Percentiles rank a stretch among this genome's conserved stretches.
phyloP scores from a whole-genome alignment of 768 basidiomycete species.

The Tricholoma sp. region DNA sequence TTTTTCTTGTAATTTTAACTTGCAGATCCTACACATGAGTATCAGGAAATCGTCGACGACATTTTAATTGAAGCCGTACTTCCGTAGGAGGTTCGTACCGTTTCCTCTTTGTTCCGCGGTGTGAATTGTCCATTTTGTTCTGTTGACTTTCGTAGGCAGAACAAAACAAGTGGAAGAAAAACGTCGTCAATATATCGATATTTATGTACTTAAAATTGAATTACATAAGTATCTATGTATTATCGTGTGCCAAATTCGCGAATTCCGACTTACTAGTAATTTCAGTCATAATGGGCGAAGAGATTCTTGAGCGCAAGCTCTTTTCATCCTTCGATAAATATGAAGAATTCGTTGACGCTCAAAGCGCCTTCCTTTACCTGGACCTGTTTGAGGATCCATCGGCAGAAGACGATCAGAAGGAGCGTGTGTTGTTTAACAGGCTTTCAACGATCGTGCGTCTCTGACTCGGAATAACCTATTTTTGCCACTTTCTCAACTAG shows the following conservation, averaged over 20 bases:
- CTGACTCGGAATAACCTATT: background rate
- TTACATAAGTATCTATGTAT: too few species aligned
- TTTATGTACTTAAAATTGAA: too few species aligned
- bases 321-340: constrained; percentile 58
- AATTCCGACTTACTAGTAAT: too few species aligned
- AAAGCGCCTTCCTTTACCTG: constrained; percentile 44
- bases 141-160: too few species aligned
- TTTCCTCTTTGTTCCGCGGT: constrained; percentile 39
- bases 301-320: constrained; percentile 36
- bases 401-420: constrained; percentile 37
- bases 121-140: background rate
- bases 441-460: constrained; percentile 48
- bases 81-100: constrained; percentile 29
- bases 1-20: constrained; percentile 44
- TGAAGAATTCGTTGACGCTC: constrained; percentile 52
- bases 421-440: constrained; percentile 36
- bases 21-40: constrained; percentile 32
- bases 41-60: background rate
- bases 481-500: background rate
- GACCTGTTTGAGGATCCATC: constrained; percentile 41
- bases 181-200: too few species aligned
- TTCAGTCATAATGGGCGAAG: constrained; percentile 27
- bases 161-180: too few species aligned
- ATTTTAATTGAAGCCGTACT: constrained; percentile 17
- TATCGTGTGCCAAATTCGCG: too few species aligned